Base-by-base conservation (phyloP, 306 rosid species). In the Trichosanthes cucumerina region DNA sequence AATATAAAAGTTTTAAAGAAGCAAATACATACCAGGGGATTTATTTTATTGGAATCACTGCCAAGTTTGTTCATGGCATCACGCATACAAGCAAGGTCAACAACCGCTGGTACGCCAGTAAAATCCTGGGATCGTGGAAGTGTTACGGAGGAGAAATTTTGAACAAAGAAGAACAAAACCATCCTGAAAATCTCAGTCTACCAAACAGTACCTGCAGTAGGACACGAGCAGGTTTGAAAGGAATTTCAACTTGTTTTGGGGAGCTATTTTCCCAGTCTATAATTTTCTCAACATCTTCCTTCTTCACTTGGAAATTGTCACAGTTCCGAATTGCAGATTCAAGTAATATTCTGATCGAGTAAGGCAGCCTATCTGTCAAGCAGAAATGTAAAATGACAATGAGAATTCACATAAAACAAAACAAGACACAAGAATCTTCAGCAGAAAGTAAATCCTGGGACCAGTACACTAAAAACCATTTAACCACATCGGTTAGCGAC, bases 11-110 rank as follows among this genome's bases (percentile, higher is more conserved):
- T 46, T 2, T 58, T 58, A 2, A 57, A 24, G 9, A 80, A 86
- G 53, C 19, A 81, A 50, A 53, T 23, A 64, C 70, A 54, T 87
- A 92, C 98, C 93, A 93, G 80, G n/a, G 98, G 98, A 83, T 93
- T 92, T 47, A 93, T 93, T 85, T 92, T 92, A 80, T 92, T 82
- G 41, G 98, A 92, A 87, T 93, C 93, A 69, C 97, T 88, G 54
- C 98, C 96, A 66, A 93, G 97, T 64, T 83, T 90, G 88, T 92
- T 93, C 98, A 93, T 89, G 76, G 98, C 98, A 66, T 93, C 97
- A 38, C 97, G 96, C 98, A 93, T 93, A 65, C 96, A 92, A 59
- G 98, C 97, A 57, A 93, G 91, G 82, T 93, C 98, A 52, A 93
- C 97, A 80, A 93, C 92, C 53, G 94, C 94, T 21, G 98, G 98